Evolutionary conservation across 2,329 filamentous ascomycete genomes (phyloP), one percentile per base, ranked within the genome.

Genomic region (Talaromyces sp.): DNA sequence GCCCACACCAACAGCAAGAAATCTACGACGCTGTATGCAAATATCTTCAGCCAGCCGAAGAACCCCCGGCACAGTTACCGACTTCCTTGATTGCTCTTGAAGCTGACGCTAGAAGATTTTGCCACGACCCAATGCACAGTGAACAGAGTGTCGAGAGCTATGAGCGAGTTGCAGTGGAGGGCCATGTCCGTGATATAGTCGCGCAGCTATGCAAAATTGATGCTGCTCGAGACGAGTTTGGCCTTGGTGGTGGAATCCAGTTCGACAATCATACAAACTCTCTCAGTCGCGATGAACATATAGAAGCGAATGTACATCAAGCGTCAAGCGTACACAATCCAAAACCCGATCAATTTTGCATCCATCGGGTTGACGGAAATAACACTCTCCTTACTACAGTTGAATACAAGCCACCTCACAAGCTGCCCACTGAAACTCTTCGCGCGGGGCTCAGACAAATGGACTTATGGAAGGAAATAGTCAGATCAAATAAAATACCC

Each of bases 151-250:
- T 64, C 2, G 56, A 60, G 42, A 47, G 40, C n/a, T 61, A 65
- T 42, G 58, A 63, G 54, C 56, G 49, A 29, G 22, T 49, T 36
- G 60, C 52, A 3, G 62, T 69, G 3, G 61, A 67, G 50, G 49
- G 62, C 17, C 55, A 63, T 51, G 58, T 66, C 0, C 49, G 40
- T 40, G 56, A 64, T 54, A 60, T 68, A 3, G 58, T 66, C 14
- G 9, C 46, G 8, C 56, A 63, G 27, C 52, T 65, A 2, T 67
- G 51, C 49, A 62, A 61, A 42, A 60, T 64, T 51, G 55, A 52
- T 4, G 47, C 11, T 14, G 64, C 61, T 30, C 47, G 42, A 29
- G 52, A 61, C 2, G 47, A 60, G 52, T 66, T 66, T 22, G 2
- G 16, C 4, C 49, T 67, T 9, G 50, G 59, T 11, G 35, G 64